Evolutionary conservation across 2,329 filamentous ascomycete species (phyloP).

Genomic region (Fusarium nelsonii): DNA sequence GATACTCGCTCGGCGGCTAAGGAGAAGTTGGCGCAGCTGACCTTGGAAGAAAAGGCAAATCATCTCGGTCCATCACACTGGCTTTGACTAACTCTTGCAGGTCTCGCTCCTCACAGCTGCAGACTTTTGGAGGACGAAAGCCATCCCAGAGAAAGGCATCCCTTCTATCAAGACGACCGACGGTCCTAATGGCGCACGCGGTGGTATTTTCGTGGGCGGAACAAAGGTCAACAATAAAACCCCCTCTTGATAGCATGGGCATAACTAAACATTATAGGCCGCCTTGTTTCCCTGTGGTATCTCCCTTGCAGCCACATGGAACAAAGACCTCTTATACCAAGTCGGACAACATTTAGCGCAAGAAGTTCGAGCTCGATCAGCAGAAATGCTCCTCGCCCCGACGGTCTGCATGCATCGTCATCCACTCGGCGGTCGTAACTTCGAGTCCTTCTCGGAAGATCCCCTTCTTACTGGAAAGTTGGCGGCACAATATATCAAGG

Average conservation of each 20-base stretch:
- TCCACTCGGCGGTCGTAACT: constrained; percentile 85
- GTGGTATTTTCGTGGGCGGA: constrained; percentile 76
- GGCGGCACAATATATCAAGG: constrained; percentile 77
- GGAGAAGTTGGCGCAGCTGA: constrained; percentile 65
- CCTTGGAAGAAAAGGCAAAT: constrained; percentile 68
- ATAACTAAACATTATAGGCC: constrained; percentile 60
- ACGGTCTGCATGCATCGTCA: constrained; percentile 87
- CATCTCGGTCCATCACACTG: not conserved
- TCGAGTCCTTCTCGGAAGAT: constrained; percentile 89
- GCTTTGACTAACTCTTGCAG: constrained; percentile 50
- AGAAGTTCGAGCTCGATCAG: constrained; percentile 79
- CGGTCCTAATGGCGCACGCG: constrained; percentile 77
- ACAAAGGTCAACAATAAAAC: constrained; percentile 62
- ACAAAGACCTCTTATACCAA: constrained; percentile 75
- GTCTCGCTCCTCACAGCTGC: constrained; percentile 70
- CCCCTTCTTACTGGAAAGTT: constrained; percentile 81
- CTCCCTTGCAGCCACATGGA: constrained; percentile 84
- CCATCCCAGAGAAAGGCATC: constrained; percentile 72
- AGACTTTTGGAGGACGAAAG: constrained; percentile 78
- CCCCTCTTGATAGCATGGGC: fast-evolving
- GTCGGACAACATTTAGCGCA: constrained; percentile 78
- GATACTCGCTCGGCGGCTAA: constrained; percentile 58
- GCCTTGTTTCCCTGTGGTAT: constrained; percentile 84
- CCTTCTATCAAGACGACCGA: constrained; percentile 76
- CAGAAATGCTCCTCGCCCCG: constrained; percentile 79